Conservation (phyloP, 1,284 basidiomycete species). For the Marasmius oreades region DNA sequence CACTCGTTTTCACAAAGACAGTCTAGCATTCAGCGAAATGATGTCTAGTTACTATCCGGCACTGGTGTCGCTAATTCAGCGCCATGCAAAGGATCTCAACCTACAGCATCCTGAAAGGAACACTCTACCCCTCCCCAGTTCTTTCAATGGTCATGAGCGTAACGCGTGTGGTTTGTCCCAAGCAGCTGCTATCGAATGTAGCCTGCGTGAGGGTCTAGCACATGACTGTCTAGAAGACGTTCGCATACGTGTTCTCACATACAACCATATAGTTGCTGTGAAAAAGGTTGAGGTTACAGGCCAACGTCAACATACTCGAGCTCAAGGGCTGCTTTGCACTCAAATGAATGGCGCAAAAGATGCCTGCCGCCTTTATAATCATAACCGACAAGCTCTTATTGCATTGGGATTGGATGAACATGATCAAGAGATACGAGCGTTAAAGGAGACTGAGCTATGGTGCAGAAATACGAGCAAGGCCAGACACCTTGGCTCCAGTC, state of each 20-base stretch:
- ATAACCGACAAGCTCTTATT: background rate
- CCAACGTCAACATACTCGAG: background rate
- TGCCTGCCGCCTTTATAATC: background rate
- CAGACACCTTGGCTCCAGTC: background rate
- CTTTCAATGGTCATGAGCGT: background rate
- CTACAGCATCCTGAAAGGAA: background rate
- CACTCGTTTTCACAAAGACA: background rate
- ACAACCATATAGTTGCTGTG: background rate
- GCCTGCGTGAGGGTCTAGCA: background rate
- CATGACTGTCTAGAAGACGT: background rate
- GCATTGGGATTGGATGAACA: background rate
- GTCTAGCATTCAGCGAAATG: background rate
- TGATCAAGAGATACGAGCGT: background rate
- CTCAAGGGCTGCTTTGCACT: background rate
- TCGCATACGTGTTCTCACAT: background rate
- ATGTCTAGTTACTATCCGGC: background rate
- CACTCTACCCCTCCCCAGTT: background rate
- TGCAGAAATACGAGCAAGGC: background rate
- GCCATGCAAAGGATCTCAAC: background rate
- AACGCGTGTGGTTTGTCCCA: background rate
- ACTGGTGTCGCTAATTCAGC: background rate
- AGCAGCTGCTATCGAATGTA: background rate
- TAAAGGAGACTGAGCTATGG: background rate
- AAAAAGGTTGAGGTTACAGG: conserved; percentile 1
- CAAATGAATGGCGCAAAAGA: background rate